These are phyloP conservation scores for Yamadazyma friedrichii DNA, from an alignment of 1,139 yeast genomes.

Conservation along the genomic window DNA sequence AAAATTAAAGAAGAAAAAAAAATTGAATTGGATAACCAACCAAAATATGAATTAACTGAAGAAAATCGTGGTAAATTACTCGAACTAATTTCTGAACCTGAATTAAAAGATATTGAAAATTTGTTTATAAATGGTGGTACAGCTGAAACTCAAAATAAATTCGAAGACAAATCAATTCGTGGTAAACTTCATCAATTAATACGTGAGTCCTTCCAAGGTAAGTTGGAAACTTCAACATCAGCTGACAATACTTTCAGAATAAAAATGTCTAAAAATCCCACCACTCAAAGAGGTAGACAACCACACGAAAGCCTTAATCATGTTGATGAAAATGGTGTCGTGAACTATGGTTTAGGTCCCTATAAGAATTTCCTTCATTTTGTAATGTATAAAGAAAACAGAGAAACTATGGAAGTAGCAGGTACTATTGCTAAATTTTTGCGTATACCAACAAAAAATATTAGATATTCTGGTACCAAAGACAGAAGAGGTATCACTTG, in stretches of 20 bases:
- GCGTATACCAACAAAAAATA: constrained; percentile 64
- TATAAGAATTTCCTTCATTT: constrained; percentile 70
- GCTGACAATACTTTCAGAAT: constrained; percentile 63
- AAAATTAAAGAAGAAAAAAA: constrained; percentile 29
- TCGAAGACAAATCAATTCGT: constrained; percentile 68
- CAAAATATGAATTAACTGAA: constrained; percentile 46
- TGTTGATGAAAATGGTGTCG: constrained; percentile 45
- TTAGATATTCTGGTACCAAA: constrained; percentile 91
- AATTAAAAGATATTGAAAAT: constrained; percentile 51
- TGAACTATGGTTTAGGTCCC: constrained; percentile 65
- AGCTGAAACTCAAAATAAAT: constrained; percentile 56
- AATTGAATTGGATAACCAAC: constrained; percentile 20
- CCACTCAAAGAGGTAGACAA: constrained; percentile 27
- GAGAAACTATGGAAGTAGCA: constrained; percentile 97
- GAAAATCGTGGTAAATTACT: constrained; percentile 49
- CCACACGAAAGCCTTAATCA: constrained; percentile 49
- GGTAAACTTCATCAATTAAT: constrained; percentile 76
- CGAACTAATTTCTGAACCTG: constrained; percentile 57
- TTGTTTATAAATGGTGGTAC: constrained; percentile 59
- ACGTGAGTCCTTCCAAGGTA: constrained; percentile 70
- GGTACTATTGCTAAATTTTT: constrained; percentile 68
- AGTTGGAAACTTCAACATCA: constrained; percentile 77
- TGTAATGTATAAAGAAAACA: constrained; percentile 86
- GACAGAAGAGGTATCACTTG: constrained; percentile 96
- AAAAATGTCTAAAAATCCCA: constrained; percentile 42